Base-by-base conservation (phyloP, 371 early-diverging fungal species). In the Lichtheimia hyalospora region DNA sequence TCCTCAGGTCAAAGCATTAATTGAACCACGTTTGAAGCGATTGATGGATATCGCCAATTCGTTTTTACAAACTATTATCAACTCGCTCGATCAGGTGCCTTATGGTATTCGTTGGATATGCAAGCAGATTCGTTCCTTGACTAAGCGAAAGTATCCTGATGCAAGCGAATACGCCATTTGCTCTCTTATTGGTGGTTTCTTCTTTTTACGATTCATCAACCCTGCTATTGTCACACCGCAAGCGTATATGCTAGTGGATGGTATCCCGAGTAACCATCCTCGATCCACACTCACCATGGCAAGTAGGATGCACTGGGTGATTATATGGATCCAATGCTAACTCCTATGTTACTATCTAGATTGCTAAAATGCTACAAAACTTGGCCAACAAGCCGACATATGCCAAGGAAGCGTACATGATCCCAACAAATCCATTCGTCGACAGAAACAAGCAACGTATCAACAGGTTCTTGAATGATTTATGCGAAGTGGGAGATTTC, bases 101-200 rank as follows among this genome's bases (percentile, higher is more conserved):
- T 95, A 93, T 62, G 96, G 96, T 34, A 96, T 96, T 66, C 84
- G 95, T 28, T 96, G 96, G 96, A 93, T 96, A 52, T 96, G 96
- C 75, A 96, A 96, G 68, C 95, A 96, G 75, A 96, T 96, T 72
- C 80, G 89, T 21, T 89, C 88, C 8, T 71, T 96, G 65, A 92
- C 95, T 5, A 92, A 92, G 87, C 67, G 90, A 57, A 90, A 89
- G 73, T 96, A 89, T 74, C 94, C 96, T 1, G 87, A 94, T 40
- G 90, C 92, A 7, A 81, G 91, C 14, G 94, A 94, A 55, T 77
- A 82, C 53, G 89, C 88, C 25, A 91, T 94, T 25, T 92, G 92
- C 66, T 93, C 96, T 28, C 77, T 95, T 28, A 94, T 96, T 68
- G 96, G 96, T 40, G 94, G 94, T 3, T 96, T 96, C 75, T 96